Evolutionary conservation across 179 eudicot species (phyloP).

Genomic region (Silene noctiflora): DNA sequence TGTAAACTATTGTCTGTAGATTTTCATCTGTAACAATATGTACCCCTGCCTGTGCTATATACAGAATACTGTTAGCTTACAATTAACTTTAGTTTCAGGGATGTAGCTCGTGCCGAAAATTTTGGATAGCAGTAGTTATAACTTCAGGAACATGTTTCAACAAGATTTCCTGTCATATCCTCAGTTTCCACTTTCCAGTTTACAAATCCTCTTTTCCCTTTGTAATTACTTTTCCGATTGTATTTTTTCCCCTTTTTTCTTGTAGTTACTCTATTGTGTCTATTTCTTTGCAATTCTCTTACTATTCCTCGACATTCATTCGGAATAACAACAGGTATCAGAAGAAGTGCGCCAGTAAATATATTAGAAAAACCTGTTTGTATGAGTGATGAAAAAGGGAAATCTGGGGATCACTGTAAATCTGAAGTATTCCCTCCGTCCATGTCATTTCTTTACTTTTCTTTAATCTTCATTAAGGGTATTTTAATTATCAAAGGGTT

Average conservation of each 20-base stretch:
- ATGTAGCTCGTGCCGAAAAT: background rate
- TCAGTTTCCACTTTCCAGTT: background rate
- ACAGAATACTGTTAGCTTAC: background rate
- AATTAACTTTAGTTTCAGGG: background rate
- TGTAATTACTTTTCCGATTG: too few species aligned
- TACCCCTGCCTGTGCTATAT: background rate
- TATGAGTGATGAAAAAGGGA: too few species aligned
- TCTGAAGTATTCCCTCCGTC: too few species aligned
- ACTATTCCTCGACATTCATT: too few species aligned
- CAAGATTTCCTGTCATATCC: background rate
- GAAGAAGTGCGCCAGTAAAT: too few species aligned
- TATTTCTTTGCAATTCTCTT: too few species aligned
- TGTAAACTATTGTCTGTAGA: slow-evolving; percentile 21
- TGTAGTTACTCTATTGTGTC: too few species aligned
- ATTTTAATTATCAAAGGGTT: slow-evolving; percentile 15
- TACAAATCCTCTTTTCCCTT: background rate
- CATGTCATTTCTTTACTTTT: too few species aligned
- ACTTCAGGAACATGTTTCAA: background rate
- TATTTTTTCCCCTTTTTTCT: too few species aligned
- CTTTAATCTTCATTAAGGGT: too few species aligned
- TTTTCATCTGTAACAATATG: slow-evolving; percentile 8
- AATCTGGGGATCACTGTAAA: background rate
- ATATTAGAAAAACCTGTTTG: too few species aligned
- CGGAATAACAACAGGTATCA: too few species aligned
- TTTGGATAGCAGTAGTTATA: background rate